These are phyloP conservation scores for Immersiella caudata DNA, from an alignment of 495 filamentous ascomycete genomes.

Conservation along the genomic window DNA sequence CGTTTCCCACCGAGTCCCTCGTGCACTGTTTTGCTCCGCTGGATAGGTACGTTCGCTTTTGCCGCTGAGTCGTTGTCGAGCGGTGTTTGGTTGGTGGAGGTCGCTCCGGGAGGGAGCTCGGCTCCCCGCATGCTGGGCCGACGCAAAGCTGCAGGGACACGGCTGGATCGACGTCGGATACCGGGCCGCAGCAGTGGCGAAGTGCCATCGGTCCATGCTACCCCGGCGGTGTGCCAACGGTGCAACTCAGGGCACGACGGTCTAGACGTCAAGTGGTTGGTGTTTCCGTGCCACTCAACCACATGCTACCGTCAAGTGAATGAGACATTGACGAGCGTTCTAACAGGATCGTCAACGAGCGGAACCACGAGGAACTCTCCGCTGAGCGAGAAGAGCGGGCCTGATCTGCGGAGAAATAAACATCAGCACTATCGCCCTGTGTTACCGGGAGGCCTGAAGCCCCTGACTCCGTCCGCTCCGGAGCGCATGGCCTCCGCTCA, in stretches of 20 bases:
- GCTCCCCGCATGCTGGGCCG: not conserved
- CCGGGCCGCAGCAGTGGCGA: not conserved
- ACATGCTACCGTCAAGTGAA: not conserved
- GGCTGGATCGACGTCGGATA: not conserved
- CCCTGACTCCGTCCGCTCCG: not conserved
- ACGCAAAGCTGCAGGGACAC: not conserved
- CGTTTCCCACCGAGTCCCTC: too few relatives aligned
- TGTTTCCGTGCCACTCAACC: not conserved
- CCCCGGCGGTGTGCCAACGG: not conserved
- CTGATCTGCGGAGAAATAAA: not conserved
- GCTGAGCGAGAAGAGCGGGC: not conserved
- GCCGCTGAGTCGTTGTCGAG: not conserved
- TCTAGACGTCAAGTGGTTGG: not conserved
- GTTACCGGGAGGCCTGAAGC: not conserved
- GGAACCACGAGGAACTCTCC: not conserved
- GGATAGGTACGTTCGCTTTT: too few relatives aligned
- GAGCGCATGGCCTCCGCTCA: not conserved
- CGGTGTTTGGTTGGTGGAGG: not conserved
- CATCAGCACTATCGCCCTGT: not conserved
- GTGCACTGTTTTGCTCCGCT: too few relatives aligned
- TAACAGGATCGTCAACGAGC: not conserved
- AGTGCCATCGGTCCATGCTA: not conserved
- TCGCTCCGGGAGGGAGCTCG: not conserved
- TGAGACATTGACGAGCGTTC: not conserved
- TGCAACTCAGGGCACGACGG: not conserved